Evolutionary conservation across 257 asterid genomes (phyloP).

Genomic region (Salvia miltiorrhiza): DNA sequence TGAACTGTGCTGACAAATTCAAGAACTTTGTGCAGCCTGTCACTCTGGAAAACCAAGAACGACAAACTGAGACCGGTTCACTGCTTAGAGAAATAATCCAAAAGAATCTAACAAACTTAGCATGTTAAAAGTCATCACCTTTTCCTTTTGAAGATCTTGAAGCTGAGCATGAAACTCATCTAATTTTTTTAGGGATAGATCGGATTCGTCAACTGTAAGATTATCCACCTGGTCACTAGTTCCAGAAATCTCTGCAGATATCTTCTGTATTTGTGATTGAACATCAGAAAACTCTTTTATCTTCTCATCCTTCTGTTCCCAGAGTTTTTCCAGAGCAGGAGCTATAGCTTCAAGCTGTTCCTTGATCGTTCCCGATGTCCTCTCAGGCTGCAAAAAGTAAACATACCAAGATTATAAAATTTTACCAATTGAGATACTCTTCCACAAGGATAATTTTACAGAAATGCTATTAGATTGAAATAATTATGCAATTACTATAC

Average conservation of each 20-base stretch:
- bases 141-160: slow-evolving; percentile 93
- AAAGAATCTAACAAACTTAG: neutral
- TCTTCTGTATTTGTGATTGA: slow-evolving; percentile 84
- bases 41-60: slow-evolving; percentile 60
- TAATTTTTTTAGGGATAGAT: slow-evolving; percentile 72
- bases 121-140: slow-evolving; percentile 40
- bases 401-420: neutral
- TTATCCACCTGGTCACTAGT: slow-evolving; percentile 51
- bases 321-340: slow-evolving; percentile 79
- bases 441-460: neutral
- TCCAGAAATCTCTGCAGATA: slow-evolving; percentile 84
- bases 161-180: slow-evolving; percentile 81
- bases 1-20: slow-evolving; percentile 96
- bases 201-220: slow-evolving; percentile 70
- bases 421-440: slow-evolving; percentile 1
- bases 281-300: slow-evolving; percentile 82
- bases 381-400: slow-evolving; percentile 64
- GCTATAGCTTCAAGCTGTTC: slow-evolving; percentile 94
- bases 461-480: neutral
- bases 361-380: slow-evolving; percentile 87
- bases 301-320: slow-evolving; percentile 85
- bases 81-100: neutral
- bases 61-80: slow-evolving; percentile 9
- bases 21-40: slow-evolving; percentile 89
- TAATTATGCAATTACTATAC: neutral